Evolutionary conservation across 2,329 filamentous ascomycete genomes (phyloP).

Genomic region (Diaporthe ilicicola): DNA sequence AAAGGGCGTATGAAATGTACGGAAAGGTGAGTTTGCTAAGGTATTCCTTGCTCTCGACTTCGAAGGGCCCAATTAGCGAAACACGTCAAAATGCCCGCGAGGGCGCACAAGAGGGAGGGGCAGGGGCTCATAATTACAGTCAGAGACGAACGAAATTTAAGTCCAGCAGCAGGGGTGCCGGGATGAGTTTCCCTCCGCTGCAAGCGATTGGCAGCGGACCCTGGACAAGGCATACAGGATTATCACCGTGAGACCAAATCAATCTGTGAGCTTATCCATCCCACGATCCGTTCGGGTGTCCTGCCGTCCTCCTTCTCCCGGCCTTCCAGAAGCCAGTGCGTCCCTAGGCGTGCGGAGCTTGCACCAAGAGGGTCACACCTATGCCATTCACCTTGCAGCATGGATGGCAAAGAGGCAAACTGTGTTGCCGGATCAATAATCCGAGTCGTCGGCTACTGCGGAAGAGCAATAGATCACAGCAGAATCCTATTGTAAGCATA

Average conservation of each 20-base stretch:
- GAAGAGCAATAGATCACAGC: too few relatives aligned
- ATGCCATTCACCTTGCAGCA: too few relatives aligned
- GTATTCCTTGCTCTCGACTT: not conserved
- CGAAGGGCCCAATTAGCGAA: not conserved
- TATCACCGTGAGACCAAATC: not conserved
- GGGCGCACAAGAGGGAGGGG: too few relatives aligned
- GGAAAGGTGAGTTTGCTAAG: not conserved
- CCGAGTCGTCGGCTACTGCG: too few relatives aligned
- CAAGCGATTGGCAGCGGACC: constrained; percentile 9
- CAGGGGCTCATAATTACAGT: not conserved
- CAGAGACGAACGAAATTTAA: too few relatives aligned
- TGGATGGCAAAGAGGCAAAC: too few relatives aligned
- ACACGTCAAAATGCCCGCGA: not conserved
- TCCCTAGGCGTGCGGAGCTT: not conserved
- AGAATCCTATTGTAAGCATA: too few relatives aligned
- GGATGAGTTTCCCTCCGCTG: not conserved
- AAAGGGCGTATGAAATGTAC: not conserved
- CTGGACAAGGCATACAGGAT: not conserved
- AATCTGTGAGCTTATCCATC: not conserved
- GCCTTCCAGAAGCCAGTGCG: not conserved
- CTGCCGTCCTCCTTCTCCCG: not conserved
- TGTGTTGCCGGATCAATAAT: too few relatives aligned
- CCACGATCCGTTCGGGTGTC: not conserved
- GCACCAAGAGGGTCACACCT: too few relatives aligned
- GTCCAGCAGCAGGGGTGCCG: not conserved